phyloP scores from a whole-genome alignment of 495 filamentous ascomycete species.

The Tuber borchii region DNA sequence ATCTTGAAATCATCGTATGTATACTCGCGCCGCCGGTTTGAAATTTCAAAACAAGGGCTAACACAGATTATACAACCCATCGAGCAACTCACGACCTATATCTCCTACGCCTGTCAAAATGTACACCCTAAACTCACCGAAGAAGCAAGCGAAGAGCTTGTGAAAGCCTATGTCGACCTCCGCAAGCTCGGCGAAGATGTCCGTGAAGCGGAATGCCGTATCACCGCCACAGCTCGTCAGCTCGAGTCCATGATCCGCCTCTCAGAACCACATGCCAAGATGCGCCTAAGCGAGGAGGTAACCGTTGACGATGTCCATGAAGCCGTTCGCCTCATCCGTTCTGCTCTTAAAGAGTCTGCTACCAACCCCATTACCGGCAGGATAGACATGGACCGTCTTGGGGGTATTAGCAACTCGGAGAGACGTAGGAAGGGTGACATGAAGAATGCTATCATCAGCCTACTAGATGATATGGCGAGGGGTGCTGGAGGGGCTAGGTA shows the following conservation, averaged over 20 bases:
- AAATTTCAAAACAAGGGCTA: background rate
- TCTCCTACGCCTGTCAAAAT: constrained; percentile 88
- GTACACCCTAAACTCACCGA: constrained; percentile 73
- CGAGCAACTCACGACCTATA: constrained; percentile 92
- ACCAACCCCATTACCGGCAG: constrained; percentile 85
- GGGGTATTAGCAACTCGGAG: constrained; percentile 80
- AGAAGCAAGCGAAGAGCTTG: constrained; percentile 70
- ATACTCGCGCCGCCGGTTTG: background rate
- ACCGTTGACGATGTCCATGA: constrained; percentile 79
- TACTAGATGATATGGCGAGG: constrained; percentile 69
- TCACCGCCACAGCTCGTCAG: constrained; percentile 93
- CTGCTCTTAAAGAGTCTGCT: constrained; percentile 91
- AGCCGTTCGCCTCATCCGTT: constrained; percentile 84
- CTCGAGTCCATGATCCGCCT: constrained; percentile 97
- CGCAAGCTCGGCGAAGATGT: constrained; percentile 93
- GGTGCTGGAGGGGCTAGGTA: constrained; percentile 63
- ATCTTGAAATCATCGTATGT: constrained; percentile 25
- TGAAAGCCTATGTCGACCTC: constrained; percentile 88
- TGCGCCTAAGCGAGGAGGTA: constrained; percentile 74
- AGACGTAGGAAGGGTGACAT: constrained; percentile 72
- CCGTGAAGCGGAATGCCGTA: constrained; percentile 83
- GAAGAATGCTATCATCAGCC: constrained; percentile 65
- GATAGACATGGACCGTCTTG: constrained; percentile 93
- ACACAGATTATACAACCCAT: constrained; percentile 55
- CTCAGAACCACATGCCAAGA: constrained; percentile 93